A percentile compares a stretch with the other conserved stretches of the same genome.
phyloP scores from a whole-genome alignment of 1,139 yeast species.

The Kluyveromyces sp. region DNA sequence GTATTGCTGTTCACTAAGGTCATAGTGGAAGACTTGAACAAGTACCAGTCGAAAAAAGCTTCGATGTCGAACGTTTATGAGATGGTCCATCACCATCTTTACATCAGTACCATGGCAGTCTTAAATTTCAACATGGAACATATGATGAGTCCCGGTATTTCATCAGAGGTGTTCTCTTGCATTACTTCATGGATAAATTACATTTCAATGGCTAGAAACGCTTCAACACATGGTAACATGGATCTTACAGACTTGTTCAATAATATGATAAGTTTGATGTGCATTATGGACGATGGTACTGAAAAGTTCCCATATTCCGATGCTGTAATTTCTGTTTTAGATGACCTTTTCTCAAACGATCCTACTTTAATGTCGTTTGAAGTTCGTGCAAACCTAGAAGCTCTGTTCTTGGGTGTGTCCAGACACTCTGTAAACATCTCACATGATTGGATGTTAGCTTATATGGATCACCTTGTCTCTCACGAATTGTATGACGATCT shows the following conservation, averaged over 20 bases:
- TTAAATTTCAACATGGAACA: slow-evolving; percentile 23
- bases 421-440: slow-evolving; percentile 13
- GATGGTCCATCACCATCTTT: slow-evolving; percentile 27
- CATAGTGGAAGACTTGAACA: slow-evolving; percentile 46
- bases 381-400: slow-evolving; percentile 28
- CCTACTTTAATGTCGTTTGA: slow-evolving; percentile 32
- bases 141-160: slow-evolving; percentile 9
- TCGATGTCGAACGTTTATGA: slow-evolving; percentile 24
- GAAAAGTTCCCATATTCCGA: slow-evolving; percentile 25
- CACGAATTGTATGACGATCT: slow-evolving; percentile 40
- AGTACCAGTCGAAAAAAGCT: slow-evolving; percentile 25
- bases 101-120: slow-evolving; percentile 30
- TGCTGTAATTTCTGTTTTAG: slow-evolving; percentile 23
- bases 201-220: slow-evolving; percentile 37
- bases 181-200: slow-evolving; percentile 39
- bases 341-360: slow-evolving; percentile 32
- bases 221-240: slow-evolving; percentile 34
- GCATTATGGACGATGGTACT: slow-evolving; percentile 16
- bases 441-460: slow-evolving; percentile 34
- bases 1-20: slow-evolving; percentile 42
- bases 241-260: slow-evolving; percentile 34
- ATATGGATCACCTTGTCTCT: slow-evolving; percentile 37
- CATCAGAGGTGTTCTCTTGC: slow-evolving; percentile 26
- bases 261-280: slow-evolving; percentile 29
- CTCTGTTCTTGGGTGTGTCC: slow-evolving; percentile 31